Evolutionary conservation across 2,329 filamentous ascomycete species (phyloP), one percentile per base, ranked within the genome.

Genomic region (Colletotrichum navitas): DNA sequence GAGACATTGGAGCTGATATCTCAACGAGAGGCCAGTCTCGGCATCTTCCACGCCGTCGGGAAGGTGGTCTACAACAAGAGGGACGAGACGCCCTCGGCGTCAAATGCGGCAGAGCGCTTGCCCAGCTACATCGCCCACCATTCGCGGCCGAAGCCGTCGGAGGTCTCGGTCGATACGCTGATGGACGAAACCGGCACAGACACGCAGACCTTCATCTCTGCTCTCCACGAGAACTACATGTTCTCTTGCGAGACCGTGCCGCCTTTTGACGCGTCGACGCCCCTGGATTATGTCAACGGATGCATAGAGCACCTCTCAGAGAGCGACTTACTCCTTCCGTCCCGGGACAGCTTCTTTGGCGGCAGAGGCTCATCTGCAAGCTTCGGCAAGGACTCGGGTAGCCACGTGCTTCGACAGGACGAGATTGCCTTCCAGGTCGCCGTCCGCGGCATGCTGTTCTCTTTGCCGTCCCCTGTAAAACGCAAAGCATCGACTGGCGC

Each of bases 21-120:
- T 0, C 94, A 95, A 77, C 89, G 96, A 67, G 96, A 98, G 82
- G 92, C 93, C 21, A 97, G 92, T 74, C 85, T 99, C 3, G 96
- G 95, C 1, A 94, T 99, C 62, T 99, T 99, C 78, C 96, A 99
- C 80, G 94, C 96, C 0, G 93, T 98, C 16, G 96, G 95, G 4
- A 98, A 96, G 79, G 93, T 99, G 2, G 91, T 98, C 0, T 97
- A 98, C 83, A 99, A 99, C 83, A 99, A 98, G 80, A 89, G 96
- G 56, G 88, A 92, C 29, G 90, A 92, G 36, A 79, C 73, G 56
- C 80, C 81, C 5, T 81, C 85, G 16, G 75, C 80, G 11, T 78
- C 78, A 11, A 81, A 85, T 41, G 78, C 81, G 3, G 81, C 81
- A 24, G 90, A 92, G 75, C 80, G 81, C 32, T 82, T 94, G 24